Evolutionary conservation across 306 rosid genomes (phyloP), one percentile per base, ranked within the genome.

Genomic region (Rosa multiflora): DNA sequence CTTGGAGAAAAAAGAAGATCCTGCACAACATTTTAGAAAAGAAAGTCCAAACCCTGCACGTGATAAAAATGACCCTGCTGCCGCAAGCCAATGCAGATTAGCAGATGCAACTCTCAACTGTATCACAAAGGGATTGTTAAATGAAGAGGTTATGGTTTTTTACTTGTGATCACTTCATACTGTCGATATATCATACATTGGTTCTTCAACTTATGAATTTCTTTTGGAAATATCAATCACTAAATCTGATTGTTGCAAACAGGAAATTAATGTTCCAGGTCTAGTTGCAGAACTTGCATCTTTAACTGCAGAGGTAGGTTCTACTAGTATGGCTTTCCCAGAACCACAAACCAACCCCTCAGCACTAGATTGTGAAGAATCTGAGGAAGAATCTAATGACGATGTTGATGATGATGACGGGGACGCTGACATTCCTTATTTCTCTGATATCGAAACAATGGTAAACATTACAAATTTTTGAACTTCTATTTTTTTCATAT

Each of bases 391-490:
- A 72, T 73, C 75, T 14, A 72, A 76, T 63, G 78, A 62, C 0
- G 59, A 71, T 11, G 56, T 67, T 11, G 42, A 2, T 12, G 52
- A 66, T 6, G 86, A 87, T 8, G 78, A 63, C 0, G 51, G 46
- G 3, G 61, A 74, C 9, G 29, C 58, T 8, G 86, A 88, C 67
- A 40, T 91, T 82, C 98, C 97, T 43, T 79, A 61, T 74, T 93
- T 79, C 84, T 87, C 91, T 82, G 98, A 93, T 83, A 83, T 76
- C 47, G 98, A 93, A 86, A 63, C 76, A 47, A 90, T 93, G 98
- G 98, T 88, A 83, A 73, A 68, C 70, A 64, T 73, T 78, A 67
- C 11, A 5, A 55, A 48, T 76, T 80, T 53, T 56, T 61, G 9
- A 5, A 32, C 43, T 81, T 81, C 26, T 72, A 49, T 35, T 74